These are phyloP conservation scores for Gossypium sturtianum DNA, from an alignment of 345 rosid genomes.

Conservation along the genomic window DNA sequence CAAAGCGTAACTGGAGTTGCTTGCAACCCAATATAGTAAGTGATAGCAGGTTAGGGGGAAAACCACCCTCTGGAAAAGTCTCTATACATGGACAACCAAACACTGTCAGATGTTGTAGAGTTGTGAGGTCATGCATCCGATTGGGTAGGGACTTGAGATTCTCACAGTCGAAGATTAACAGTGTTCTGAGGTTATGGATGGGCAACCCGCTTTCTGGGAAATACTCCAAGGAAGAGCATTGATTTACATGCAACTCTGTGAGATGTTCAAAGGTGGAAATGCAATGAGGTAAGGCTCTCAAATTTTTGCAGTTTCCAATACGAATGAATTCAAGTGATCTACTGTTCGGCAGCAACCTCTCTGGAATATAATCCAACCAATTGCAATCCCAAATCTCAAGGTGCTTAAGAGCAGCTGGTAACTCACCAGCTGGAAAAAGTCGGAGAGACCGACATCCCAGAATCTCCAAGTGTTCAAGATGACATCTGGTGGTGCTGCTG, in stretches of 20 bases:
- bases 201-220: slow-evolving; percentile 20
- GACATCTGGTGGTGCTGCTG: not conserved
- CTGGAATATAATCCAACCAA: slow-evolving; percentile 2
- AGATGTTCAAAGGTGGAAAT: slow-evolving; percentile 8
- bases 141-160: slow-evolving; percentile 21
- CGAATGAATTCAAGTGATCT: slow-evolving; percentile 12
- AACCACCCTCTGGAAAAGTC: slow-evolving; percentile 22
- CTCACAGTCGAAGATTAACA: slow-evolving; percentile 1
- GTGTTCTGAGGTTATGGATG: slow-evolving; percentile 3
- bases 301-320: not conserved
- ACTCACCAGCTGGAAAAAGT: slow-evolving; percentile 1
- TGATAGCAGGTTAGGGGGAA: slow-evolving; percentile 20
- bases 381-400: slow-evolving; percentile 9
- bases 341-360: slow-evolving; percentile 3
- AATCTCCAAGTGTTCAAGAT: slow-evolving; percentile 15
- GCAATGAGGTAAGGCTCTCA: not conserved
- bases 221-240: slow-evolving; percentile 14
- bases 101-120: slow-evolving; percentile 9
- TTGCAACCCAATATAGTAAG: slow-evolving; percentile 12
- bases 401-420: slow-evolving; percentile 3
- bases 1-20: slow-evolving; percentile 12
- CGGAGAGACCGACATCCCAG: slow-evolving; percentile 18
- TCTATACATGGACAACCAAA: not conserved
- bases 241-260: slow-evolving; percentile 5
- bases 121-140: slow-evolving; percentile 18